Base-by-base conservation (phyloP, 306 rosid species). In the Sindora glabra region DNA sequence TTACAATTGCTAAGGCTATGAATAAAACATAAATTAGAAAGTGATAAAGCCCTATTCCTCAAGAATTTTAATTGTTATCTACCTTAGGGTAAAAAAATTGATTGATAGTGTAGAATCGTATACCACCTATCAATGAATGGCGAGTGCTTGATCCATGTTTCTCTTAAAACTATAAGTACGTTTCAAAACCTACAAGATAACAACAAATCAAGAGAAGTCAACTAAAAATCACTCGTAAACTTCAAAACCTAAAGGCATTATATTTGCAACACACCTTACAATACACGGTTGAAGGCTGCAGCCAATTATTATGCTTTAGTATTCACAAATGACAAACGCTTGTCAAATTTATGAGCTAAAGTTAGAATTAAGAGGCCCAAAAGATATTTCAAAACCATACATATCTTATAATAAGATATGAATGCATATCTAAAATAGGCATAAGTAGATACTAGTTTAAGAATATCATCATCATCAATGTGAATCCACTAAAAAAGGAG, bases 401-500 rank as follows among this genome's bases (percentile, higher is more conserved):
- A n/a, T n/a, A n/a, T n/a, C n/a, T n/a, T n/a, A n/a, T n/a, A n/a
- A n/a, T n/a, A 64, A 72, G 27, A 25, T 49, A 30, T 14, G 22
- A 24, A 16, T 10, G 37, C 25, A 17, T 47, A 27, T 9, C 13
- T 33, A 27, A n/a, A 5, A 13, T 11, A 19, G 25, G 25, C 23
- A 45, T 21, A 24, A 33, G 48, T 21, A 41, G 32, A 33, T 53
- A 59, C 98, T 80, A 88, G 77, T 60, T 76, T 47, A 81, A 86
- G 71, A 60, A 95, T 92, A 55, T 71, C 90, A 54, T 88, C 83
- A 48, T 91, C 97, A 77, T 85, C 98, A 33, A 85, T 85, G 55
- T 80, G 85, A 82, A 92, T 79, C 98, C 98, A 88, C 74, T 80
- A 64, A 74, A 92, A 84, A 83, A 92, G 78, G 66, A 92, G 89